These are phyloP conservation scores for Inga laurina DNA, from an alignment of 306 rosid genomes.

Conservation along the genomic window DNA sequence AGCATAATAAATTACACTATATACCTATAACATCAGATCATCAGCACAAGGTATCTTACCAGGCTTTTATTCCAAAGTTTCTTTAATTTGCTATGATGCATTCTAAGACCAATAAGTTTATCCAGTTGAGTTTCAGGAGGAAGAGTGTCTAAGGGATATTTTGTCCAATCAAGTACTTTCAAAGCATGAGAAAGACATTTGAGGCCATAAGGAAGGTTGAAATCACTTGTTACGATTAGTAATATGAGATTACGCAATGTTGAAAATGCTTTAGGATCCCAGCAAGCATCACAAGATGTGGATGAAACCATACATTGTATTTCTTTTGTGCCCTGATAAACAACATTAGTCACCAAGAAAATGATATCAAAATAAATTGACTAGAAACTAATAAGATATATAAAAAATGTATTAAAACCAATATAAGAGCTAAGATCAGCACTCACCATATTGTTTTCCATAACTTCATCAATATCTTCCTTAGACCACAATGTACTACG, in stretches of 20 bases:
- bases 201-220: background rate
- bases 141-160: too few species aligned
- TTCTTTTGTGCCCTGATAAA: background rate
- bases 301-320: background rate
- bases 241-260: background rate
- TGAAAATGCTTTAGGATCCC: conserved; percentile 3
- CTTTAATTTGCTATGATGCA: too few species aligned
- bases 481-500: background rate
- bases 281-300: background rate
- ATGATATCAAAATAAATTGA: background rate
- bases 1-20: too few species aligned
- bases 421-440: background rate
- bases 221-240: background rate
- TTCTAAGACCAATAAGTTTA: too few species aligned
- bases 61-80: too few species aligned
- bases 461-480: background rate
- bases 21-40: too few species aligned
- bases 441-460: background rate
- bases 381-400: background rate
- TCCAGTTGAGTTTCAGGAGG: too few species aligned
- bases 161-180: too few species aligned
- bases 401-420: background rate
- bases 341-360: background rate
- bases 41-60: too few species aligned
- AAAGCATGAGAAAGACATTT: background rate